These are phyloP conservation scores for Colletotrichum zoysiae DNA, from an alignment of 2,329 filamentous ascomycete genomes.

Conservation along the genomic window DNA sequence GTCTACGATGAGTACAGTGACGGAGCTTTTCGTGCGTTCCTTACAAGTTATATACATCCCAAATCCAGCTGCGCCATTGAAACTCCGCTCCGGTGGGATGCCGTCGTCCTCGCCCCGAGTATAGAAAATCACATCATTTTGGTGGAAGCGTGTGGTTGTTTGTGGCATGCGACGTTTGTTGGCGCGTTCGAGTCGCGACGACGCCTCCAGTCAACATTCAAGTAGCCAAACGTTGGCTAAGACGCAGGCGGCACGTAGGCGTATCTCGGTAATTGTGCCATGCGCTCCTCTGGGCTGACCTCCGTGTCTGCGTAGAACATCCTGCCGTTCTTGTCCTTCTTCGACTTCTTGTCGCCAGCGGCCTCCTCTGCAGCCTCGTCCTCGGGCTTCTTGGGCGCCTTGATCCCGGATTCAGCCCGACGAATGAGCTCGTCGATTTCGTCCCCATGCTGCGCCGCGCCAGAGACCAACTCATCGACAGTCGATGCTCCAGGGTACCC, in stretches of 20 bases:
- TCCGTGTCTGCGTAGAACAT: constrained; percentile 88
- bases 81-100: constrained; percentile 36
- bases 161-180: constrained; percentile 3
- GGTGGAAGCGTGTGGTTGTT: background rate
- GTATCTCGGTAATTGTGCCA: constrained; percentile 84
- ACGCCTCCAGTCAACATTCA: background rate
- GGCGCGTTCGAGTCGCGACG: background rate
- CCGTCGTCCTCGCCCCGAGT: constrained; percentile 28
- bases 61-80: constrained; percentile 36
- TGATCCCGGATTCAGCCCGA: constrained; percentile 73
- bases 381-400: constrained; percentile 58
- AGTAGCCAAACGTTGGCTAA: background rate
- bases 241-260: constrained; percentile 65
- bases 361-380: constrained; percentile 54
- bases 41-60: constrained; percentile 41
- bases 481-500: constrained; percentile 52
- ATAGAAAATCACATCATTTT: constrained; percentile 20
- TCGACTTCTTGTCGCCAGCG: constrained; percentile 71
- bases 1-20: constrained; percentile 36
- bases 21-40: constrained; percentile 35
- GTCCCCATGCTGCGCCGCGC: constrained; percentile 62
- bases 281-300: constrained; percentile 88
- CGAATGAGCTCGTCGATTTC: constrained; percentile 76
- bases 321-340: constrained; percentile 76
- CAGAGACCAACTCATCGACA: constrained; percentile 53